Evolutionary conservation across 2,329 filamentous ascomycete species (phyloP).

Genomic region (Aureobasidium lini): DNA sequence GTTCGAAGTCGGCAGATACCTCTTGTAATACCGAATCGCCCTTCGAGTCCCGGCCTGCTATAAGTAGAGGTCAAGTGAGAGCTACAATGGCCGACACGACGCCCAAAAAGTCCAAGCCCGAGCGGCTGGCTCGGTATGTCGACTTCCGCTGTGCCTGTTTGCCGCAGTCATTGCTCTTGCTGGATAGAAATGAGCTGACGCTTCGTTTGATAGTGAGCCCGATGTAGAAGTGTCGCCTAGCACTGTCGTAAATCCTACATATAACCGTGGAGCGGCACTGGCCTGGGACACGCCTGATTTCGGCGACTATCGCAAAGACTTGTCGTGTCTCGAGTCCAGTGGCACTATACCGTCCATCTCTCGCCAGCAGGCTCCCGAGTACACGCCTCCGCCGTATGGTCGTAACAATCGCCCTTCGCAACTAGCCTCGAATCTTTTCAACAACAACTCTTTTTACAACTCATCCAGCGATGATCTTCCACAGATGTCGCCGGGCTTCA

Average conservation of each 20-base stretch:
- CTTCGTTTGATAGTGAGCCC: background rate
- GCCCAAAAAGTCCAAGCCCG: conserved; percentile 14
- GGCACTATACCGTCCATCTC: conserved; percentile 31
- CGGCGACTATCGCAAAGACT: conserved; percentile 63
- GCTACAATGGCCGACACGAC: conserved; percentile 16
- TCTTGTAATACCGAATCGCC: background rate
- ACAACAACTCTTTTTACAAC: conserved; percentile 56
- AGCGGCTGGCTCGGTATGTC: conserved; percentile 33
- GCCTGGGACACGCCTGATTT: conserved; percentile 52
- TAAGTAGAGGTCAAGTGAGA: conserved; percentile 55
- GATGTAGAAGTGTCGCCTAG: conserved; percentile 38
- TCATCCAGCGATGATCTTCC: conserved; percentile 64
- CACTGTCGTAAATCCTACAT: conserved; percentile 30
- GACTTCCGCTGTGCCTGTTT: background rate
- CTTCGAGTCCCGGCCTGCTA: conserved; percentile 45
- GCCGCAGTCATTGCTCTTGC: background rate
- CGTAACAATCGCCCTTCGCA: conserved; percentile 22
- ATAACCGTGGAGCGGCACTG: background rate
- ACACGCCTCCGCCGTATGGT: conserved; percentile 24
- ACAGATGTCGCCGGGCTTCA: conserved; percentile 65
- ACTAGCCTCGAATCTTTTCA: conserved; percentile 39
- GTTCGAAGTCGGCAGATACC: background rate
- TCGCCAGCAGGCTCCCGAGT: conserved; percentile 39
- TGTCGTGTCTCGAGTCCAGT: conserved; percentile 58
- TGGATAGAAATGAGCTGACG: background rate